A percentile compares a stretch with the other conserved stretches of the same genome.
Conservation (phyloP, 345 rosid species). For the Linum usitatissimum region DNA sequence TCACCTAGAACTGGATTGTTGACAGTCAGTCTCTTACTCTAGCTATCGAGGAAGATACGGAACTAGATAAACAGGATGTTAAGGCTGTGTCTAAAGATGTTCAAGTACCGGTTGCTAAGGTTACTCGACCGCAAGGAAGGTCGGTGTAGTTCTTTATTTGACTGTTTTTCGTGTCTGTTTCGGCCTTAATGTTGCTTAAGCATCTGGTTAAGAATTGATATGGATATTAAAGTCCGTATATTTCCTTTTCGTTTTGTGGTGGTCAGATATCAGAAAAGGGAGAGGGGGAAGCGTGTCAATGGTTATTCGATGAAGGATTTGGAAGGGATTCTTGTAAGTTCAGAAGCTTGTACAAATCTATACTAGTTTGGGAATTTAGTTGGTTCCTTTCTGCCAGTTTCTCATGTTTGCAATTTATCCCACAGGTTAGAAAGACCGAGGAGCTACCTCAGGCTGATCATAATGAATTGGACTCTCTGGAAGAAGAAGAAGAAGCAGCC, state of each 20-base stretch:
- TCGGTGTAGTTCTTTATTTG: conserved; percentile 16
- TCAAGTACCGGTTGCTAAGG: conserved; percentile 37
- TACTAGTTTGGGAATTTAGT: background rate
- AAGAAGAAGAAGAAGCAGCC: conserved; percentile 30
- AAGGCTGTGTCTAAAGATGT: conserved; percentile 22
- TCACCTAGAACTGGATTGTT: background rate
- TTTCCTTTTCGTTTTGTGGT: background rate
- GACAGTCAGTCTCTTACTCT: conserved; percentile 7
- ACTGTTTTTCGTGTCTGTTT: background rate
- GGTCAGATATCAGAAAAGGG: conserved; percentile 68
- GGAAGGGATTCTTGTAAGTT: conserved; percentile 83
- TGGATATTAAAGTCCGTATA: background rate
- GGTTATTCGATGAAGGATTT: conserved; percentile 80
- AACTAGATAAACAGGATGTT: conserved; percentile 25
- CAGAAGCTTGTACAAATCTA: background rate
- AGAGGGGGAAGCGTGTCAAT: conserved; percentile 74
- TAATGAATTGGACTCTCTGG: conserved; percentile 23
- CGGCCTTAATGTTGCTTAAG: too few species aligned
- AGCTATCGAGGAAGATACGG: conserved; percentile 26
- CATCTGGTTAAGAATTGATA: too few species aligned
- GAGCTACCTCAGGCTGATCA: conserved; percentile 32
- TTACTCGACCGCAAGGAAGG: conserved; percentile 92
- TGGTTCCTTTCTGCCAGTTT: background rate
- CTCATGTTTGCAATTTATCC: background rate
- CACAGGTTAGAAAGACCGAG: conserved; percentile 61